Base-by-base conservation (phyloP, 2,329 filamentous ascomycete species). In the Pezicula radicicola region DNA sequence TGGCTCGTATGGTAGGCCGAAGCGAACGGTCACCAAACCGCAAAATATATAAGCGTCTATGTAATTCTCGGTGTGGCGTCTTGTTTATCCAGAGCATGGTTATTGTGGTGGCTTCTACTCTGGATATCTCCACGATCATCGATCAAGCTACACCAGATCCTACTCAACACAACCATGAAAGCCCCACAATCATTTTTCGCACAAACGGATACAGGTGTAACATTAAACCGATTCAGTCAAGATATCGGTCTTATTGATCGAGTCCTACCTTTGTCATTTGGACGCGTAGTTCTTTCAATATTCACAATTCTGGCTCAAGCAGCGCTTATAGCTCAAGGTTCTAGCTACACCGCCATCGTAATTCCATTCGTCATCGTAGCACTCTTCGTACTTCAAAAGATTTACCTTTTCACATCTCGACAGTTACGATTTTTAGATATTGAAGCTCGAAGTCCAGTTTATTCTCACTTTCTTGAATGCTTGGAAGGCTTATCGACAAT, bases 401-500 rank as follows among this genome's bases (percentile, higher is more conserved):
- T 72, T 45, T 78, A 65, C 72, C 3, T 78, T 7, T 67, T 72
- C 4, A 78, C 75, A 4, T 76, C 74, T 3, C 72, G 75, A 4
- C 75, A 77, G 53, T 55, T 78, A 9, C 70, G 75, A 54, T 68
- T 74, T 36, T 59, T 78, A 37, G 75, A 78, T 40, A 62, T 78
- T 15, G 75, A 78, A 58, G 52, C 46, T 2, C 55, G 56, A 46
- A 68, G 72, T 1, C 75, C 75, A 2, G 58, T 78, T 0, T 77
- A 72, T 57, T 72, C 75, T 0, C 67, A 75, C 46, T 77, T 78
- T 50, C 64, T 68, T 6, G 75, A 77, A 57, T 70, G 69, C n/a
- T 63, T 77, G 3, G 66, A 66, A 33, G 75, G 75, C 1, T 58
- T 77, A 2, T 65, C 66, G 1, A 76, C 72, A 6, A 60, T 77